Evolutionary conservation across 2,329 filamentous ascomycete species (phyloP).

Genomic region (Aspergillus nomiae): DNA sequence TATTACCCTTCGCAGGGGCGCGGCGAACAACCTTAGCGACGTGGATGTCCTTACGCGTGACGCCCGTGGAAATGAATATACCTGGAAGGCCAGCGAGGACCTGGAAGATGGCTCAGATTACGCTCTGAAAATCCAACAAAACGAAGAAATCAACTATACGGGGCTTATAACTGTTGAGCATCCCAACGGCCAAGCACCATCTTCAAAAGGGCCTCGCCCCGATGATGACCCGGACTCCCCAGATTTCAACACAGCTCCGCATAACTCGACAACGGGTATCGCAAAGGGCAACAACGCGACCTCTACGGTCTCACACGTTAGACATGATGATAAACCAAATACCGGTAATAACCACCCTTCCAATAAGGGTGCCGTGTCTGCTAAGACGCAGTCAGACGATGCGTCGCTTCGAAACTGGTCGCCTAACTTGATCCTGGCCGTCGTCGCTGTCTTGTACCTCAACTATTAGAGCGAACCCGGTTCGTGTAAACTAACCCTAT

Average conservation of each 20-base stretch:
- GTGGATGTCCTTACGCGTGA: constrained; percentile 51
- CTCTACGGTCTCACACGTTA: not conserved
- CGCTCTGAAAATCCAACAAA: constrained; percentile 61
- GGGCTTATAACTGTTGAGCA: constrained; percentile 49
- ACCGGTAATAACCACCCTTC: constrained; percentile 13
- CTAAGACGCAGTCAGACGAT: constrained; percentile 15
- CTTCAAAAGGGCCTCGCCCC: constrained; percentile 10
- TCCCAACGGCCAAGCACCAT: constrained; percentile 31
- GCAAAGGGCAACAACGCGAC: constrained; percentile 22
- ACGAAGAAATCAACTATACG: constrained; percentile 57
- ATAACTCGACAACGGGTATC: constrained; percentile 9
- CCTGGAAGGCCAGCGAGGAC: constrained; percentile 52
- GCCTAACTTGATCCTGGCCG: constrained; percentile 15
- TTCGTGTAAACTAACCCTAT: not conserved
- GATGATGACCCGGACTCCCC: constrained; percentile 7
- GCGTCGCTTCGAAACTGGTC: constrained; percentile 16
- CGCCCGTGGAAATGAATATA: constrained; percentile 50
- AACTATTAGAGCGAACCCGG: constrained; percentile 4
- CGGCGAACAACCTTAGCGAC: constrained; percentile 52
- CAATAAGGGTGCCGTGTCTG: constrained; percentile 16
- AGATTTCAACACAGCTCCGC: constrained; percentile 17
- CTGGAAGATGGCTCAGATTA: constrained; percentile 54
- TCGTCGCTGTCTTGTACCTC: constrained; percentile 17
- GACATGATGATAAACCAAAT: constrained; percentile 7
- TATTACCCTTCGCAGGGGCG: constrained; percentile 59